A percentile compares a stretch with the other conserved stretches of the same genome.
These are phyloP conservation scores for Pichiaceae sp. DNA, from an alignment of 1,139 yeast genomes.

Conservation along the genomic window DNA sequence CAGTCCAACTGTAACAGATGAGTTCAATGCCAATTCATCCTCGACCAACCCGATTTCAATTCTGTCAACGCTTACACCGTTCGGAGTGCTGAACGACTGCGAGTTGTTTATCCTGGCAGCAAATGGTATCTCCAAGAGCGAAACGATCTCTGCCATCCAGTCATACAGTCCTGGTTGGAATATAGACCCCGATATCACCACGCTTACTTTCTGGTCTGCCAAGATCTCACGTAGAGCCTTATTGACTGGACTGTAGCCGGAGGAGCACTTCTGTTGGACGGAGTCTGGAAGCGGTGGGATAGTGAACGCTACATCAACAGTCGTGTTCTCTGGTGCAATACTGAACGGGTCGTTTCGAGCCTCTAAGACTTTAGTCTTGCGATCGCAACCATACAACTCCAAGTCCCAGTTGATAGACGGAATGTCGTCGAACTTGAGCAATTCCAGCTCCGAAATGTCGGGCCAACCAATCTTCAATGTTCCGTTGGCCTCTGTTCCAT, in stretches of 20 bases:
- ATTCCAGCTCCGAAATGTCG: background rate
- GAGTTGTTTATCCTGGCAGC: too few relatives aligned
- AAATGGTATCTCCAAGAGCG: background rate
- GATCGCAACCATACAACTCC: constrained; percentile 5
- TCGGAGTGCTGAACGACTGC: background rate
- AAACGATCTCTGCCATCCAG: background rate
- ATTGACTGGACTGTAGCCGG: too few relatives aligned
- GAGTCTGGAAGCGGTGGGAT: background rate
- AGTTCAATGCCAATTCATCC: background rate
- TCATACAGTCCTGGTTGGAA: background rate
- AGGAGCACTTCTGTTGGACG: background rate
- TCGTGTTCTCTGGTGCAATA: background rate
- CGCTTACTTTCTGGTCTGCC: too few relatives aligned
- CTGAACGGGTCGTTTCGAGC: background rate
- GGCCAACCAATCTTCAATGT: too few relatives aligned
- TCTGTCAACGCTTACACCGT: background rate
- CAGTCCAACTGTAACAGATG: background rate
- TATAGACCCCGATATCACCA: background rate
- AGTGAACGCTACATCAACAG: background rate
- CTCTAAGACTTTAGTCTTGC: background rate
- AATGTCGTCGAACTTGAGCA: background rate
- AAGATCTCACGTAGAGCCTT: too few relatives aligned
- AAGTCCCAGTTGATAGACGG: constrained; percentile 4
- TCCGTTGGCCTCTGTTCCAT: background rate
- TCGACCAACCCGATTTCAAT: background rate